These are phyloP conservation scores for Pythium aquatile DNA, from an alignment of 352 stramenopile species.

Conservation along the genomic window DNA sequence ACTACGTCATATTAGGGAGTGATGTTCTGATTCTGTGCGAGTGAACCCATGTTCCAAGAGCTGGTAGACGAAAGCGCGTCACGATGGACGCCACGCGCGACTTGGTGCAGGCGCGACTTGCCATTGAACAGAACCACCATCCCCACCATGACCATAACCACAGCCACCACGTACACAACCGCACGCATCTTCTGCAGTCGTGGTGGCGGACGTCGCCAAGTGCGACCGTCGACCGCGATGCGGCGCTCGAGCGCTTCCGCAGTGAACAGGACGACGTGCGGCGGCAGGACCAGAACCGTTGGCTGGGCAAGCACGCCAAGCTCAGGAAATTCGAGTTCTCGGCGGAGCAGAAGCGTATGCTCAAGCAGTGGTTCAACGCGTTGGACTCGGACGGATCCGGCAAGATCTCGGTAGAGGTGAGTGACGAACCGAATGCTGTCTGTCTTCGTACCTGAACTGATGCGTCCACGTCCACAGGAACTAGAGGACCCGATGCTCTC, in stretches of 20 bases:
- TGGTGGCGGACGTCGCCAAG: constrained; percentile 44
- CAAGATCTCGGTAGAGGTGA: constrained; percentile 69
- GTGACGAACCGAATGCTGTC: not conserved
- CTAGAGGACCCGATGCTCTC: constrained; percentile 79
- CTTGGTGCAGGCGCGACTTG: not conserved
- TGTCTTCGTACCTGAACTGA: not conserved
- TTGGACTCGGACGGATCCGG: constrained; percentile 64
- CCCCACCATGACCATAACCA: not conserved
- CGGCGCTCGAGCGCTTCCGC: constrained; percentile 30
- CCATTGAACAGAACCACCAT: not conserved
- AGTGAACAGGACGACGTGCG: constrained; percentile 49
- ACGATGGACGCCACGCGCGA: not conserved
- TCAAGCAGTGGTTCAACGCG: constrained; percentile 74
- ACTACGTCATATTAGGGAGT: not conserved
- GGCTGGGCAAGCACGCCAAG: constrained; percentile 69
- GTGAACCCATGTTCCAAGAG: constrained; percentile 2
- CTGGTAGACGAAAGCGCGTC: not conserved
- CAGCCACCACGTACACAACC: not conserved
- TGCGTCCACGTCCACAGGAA: constrained; percentile 27
- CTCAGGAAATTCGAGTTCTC: constrained; percentile 63
- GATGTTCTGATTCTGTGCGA: not conserved
- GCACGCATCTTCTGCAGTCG: constrained; percentile 11
- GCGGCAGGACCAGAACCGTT: constrained; percentile 62
- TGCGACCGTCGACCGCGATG: constrained; percentile 10
- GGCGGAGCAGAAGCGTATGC: constrained; percentile 68